Evolutionary conservation across 495 filamentous ascomycete species (phyloP).

Genomic region (Aspergillus affinis): DNA sequence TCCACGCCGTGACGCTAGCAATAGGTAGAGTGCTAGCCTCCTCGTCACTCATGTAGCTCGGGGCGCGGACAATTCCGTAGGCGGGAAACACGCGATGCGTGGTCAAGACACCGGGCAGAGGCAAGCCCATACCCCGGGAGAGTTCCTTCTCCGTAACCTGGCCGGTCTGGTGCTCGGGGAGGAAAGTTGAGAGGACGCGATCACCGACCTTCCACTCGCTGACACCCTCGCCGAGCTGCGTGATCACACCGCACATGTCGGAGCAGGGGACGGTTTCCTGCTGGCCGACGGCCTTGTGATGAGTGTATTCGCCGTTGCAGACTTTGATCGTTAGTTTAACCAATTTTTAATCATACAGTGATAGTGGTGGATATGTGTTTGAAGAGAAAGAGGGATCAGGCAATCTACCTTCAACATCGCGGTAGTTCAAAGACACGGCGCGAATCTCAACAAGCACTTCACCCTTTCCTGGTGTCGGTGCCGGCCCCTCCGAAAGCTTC

Average conservation of each 20-base stretch:
- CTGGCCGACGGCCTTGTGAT: slow-evolving; percentile 46
- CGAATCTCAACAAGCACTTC: background rate
- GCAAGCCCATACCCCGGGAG: slow-evolving; percentile 63
- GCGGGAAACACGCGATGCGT: slow-evolving; percentile 69
- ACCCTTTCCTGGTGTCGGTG: background rate
- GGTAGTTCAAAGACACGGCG: background rate
- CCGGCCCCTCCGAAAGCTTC: background rate
- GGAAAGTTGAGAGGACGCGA: slow-evolving; percentile 73
- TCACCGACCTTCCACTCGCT: slow-evolving; percentile 65
- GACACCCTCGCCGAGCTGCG: slow-evolving; percentile 63
- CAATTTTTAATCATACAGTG: background rate
- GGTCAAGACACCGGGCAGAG: slow-evolving; percentile 64
- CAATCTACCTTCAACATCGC: background rate
- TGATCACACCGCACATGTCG: slow-evolving; percentile 72
- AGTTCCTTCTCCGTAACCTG: slow-evolving; percentile 47
- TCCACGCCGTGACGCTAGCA: slow-evolving; percentile 78
- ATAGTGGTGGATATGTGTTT: too few relatives aligned
- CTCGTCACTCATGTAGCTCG: slow-evolving; percentile 57
- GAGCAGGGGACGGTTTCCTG: slow-evolving; percentile 56
- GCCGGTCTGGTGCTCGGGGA: slow-evolving; percentile 69
- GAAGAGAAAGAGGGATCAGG: too few relatives aligned
- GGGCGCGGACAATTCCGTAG: slow-evolving; percentile 62
- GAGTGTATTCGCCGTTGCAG: slow-evolving; percentile 55
- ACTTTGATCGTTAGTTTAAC: slow-evolving; percentile 30
- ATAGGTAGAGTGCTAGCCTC: slow-evolving; percentile 69